Percentiles rank a stretch among this genome's conserved stretches.
Evolutionary conservation across 129 eudicot species (phyloP).

Genomic region (Mikania micrantha): DNA sequence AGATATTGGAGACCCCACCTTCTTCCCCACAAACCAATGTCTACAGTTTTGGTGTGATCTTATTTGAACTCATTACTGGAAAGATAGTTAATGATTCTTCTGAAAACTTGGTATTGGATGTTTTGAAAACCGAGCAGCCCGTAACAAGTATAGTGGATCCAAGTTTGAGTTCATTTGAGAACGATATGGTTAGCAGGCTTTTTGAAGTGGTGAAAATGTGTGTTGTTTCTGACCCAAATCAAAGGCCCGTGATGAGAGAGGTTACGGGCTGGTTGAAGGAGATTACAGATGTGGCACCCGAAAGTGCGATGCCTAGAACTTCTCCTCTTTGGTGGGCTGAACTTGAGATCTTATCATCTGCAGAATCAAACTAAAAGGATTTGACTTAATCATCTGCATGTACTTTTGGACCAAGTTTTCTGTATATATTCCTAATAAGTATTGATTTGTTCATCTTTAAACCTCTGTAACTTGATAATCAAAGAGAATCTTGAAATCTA

Average conservation of each 20-base stretch:
- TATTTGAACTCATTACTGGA: constrained; percentile 70
- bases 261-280: constrained; percentile 42
- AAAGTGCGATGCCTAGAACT: constrained; percentile 50
- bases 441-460: neutral
- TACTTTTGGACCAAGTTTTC: constrained; percentile 14
- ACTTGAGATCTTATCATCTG: constrained; percentile 66
- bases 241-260: constrained; percentile 51
- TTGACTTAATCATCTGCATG: constrained; percentile 6
- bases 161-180: constrained; percentile 29
- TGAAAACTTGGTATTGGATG: constrained; percentile 36
- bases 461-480: neutral
- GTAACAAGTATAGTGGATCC: constrained; percentile 49
- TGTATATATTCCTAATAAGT: constrained; percentile 30
- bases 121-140: constrained; percentile 27
- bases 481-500: constrained; percentile 1
- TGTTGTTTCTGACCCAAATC: constrained; percentile 34
- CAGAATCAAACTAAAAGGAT: constrained; percentile 31
- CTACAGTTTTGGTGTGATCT: constrained; percentile 58
- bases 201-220: constrained; percentile 52
- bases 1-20: constrained; percentile 31
- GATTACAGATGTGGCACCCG: constrained; percentile 57
- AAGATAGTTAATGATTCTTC: constrained; percentile 35
- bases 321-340: constrained; percentile 98
- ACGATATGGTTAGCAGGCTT: constrained; percentile 31
- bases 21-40: constrained; percentile 53